Evolutionary conservation across 2,329 filamentous ascomycete species (phyloP), one percentile per base, ranked within the genome.

Genomic region (Madurella mycetomatis): DNA sequence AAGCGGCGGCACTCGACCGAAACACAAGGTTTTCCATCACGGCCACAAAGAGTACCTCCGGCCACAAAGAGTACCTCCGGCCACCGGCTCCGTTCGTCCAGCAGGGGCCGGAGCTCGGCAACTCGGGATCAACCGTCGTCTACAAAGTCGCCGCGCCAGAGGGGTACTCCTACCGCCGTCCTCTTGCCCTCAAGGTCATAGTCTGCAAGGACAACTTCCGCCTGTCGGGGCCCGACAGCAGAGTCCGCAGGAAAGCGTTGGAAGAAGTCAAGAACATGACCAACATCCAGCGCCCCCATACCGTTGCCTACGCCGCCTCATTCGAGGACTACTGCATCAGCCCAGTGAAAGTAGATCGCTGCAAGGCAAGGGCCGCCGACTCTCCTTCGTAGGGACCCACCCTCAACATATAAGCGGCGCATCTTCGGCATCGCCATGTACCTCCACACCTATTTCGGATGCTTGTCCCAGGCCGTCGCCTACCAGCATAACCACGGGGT

Each of bases 361-460:
- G 18, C 31, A 40, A 2, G 40, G 45, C 15, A 53, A 45, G 9
- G 52, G 41, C 5, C 55, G 52, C 3, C 48, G 53, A n/a, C 47
- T 57, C 4, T 37, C 19, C 5, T 18, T 18, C 5, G 13, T 54
- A 37, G 48, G 46, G 32, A 41, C 56, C 7, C 51, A 54, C 43
- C 51, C 25, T 4, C 25, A 63, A n/a, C 54, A 57, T 46, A 60
- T 65, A 55, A 58, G 43, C 54, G 55, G 37, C 63, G 64, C 49
- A 58, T 64, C 7, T 48, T 65, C 9, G 60, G 57, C 5, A 65
- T 65, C 31, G 63, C 62, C 51, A 65, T 65, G 63, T 65, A 65
- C 46, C 44, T 64, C 11, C 61, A 64, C 50, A 56, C 50, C 0
- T 67, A 64, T 41, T 67, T 67, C 31, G 66, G 66, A 3, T 67